phyloP scores from a whole-genome alignment of 2,329 filamentous ascomycete genomes.

The Fusarium tuaranense region DNA sequence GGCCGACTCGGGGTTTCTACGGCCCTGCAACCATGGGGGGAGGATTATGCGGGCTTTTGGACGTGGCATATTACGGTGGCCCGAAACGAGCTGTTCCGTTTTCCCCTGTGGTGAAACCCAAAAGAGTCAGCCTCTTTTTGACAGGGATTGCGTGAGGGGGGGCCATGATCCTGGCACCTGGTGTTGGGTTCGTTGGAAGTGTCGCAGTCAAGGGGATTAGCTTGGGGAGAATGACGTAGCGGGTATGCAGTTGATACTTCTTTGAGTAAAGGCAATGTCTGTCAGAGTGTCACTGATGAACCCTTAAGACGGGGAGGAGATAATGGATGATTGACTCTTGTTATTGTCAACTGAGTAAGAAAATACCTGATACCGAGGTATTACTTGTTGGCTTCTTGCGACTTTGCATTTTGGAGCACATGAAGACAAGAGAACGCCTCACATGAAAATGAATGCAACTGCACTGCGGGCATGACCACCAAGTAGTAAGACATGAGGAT shows the following conservation, averaged over 20 bases:
- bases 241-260: constrained; percentile 19
- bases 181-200: constrained; percentile 9
- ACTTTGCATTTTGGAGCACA: constrained; percentile 8
- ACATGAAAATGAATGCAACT: not conserved
- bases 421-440: constrained; percentile 6
- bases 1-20: constrained; percentile 27
- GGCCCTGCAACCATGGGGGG: not conserved
- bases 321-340: not conserved
- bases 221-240: constrained; percentile 27
- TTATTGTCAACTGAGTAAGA: not conserved
- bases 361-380: not conserved
- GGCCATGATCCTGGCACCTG: constrained; percentile 2
- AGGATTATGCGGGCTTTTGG: not conserved
- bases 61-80: constrained; percentile 20
- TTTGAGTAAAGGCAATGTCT: constrained; percentile 16
- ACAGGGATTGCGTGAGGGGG: not conserved
- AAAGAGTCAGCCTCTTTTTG: constrained; percentile 18
- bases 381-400: not conserved
- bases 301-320: not conserved
- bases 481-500: not conserved
- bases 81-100: constrained; percentile 17
- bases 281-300: constrained; percentile 5
- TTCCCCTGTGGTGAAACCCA: constrained; percentile 16
- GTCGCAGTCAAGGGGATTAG: not conserved
- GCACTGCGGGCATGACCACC: not conserved